A percentile compares a stretch with the other conserved stretches of the same genome.
Conservation (phyloP, 2,329 filamentous ascomycete genomes). For the Colletotrichum euphorbiae region DNA sequence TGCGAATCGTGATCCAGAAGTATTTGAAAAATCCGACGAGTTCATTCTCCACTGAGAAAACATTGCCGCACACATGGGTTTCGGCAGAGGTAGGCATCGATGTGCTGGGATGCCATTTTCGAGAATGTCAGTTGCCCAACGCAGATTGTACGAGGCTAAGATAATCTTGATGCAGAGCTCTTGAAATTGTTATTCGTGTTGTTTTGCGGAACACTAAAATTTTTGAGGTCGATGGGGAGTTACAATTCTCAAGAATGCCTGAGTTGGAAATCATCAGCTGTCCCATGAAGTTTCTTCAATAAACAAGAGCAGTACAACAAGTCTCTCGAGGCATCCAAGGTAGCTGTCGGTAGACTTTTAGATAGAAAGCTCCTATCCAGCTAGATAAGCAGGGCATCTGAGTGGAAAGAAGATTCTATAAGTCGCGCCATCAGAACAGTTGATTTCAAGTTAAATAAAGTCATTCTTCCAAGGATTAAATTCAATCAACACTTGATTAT, state of each 20-base stretch:
- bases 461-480: too few species aligned
- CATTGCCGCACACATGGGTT: slow-evolving; percentile 40
- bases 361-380: too few species aligned
- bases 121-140: slow-evolving; percentile 33
- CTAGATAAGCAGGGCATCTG: too few species aligned
- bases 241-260: slow-evolving; percentile 43
- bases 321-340: too few species aligned
- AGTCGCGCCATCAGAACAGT: too few species aligned
- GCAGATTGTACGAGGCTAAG: too few species aligned
- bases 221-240: slow-evolving; percentile 38
- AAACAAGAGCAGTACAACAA: fast-evolving
- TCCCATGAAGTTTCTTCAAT: slow-evolving; percentile 33
- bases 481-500: too few species aligned
- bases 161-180: neutral
- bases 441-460: too few species aligned
- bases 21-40: slow-evolving; percentile 41
- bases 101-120: slow-evolving; percentile 42
- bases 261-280: slow-evolving; percentile 43
- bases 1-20: slow-evolving; percentile 41
- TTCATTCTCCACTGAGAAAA: slow-evolving; percentile 41
- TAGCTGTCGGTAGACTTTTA: too few species aligned
- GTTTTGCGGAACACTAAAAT: slow-evolving; percentile 38
- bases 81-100: slow-evolving; percentile 42
- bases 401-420: too few species aligned
- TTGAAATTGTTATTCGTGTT: slow-evolving; percentile 34